These are phyloP conservation scores for Brasenia schreberi DNA, from an alignment of 164 flowering plant genomes.

Conservation along the genomic window DNA sequence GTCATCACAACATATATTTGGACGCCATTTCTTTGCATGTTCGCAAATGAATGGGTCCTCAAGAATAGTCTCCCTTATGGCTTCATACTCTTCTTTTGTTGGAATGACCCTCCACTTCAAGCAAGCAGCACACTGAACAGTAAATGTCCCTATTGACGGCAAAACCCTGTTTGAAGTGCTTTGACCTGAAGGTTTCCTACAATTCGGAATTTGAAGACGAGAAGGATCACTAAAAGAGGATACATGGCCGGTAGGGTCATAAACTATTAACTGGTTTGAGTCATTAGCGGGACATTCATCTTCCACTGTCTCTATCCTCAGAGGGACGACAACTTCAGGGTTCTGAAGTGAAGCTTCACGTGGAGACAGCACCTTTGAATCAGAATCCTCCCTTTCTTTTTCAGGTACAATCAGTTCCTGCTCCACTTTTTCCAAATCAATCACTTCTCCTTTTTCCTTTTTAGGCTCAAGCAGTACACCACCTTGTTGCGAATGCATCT, in stretches of 20 bases:
- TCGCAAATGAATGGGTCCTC: constrained; percentile 65
- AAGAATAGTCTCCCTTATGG: constrained; percentile 57
- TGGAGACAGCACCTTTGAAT: background rate
- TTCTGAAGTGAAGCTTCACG: constrained; percentile 7
- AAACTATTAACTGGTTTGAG: constrained; percentile 42
- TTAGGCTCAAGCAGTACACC: background rate
- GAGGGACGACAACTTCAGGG: constrained; percentile 10
- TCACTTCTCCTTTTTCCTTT: background rate
- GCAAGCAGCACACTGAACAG: constrained; percentile 82
- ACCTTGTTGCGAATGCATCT: background rate
- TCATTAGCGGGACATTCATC: constrained; percentile 14
- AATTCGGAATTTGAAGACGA: background rate
- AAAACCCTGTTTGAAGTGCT: constrained; percentile 24
- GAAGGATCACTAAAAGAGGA: background rate
- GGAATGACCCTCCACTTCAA: constrained; percentile 92
- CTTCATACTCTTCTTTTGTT: constrained; percentile 80
- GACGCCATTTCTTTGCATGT: constrained; percentile 68
- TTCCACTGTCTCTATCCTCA: constrained; percentile 15
- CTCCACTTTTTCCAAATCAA: background rate
- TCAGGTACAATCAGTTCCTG: background rate
- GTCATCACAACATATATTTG: constrained; percentile 66
- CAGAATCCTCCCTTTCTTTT: background rate
- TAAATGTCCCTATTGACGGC: constrained; percentile 69
- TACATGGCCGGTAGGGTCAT: constrained; percentile 20
- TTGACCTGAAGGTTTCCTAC: background rate